Evolutionary conservation across 768 basidiomycete genomes (phyloP), one percentile per base, ranked within the genome.

Genomic region (Auriscalpium vulgare): DNA sequence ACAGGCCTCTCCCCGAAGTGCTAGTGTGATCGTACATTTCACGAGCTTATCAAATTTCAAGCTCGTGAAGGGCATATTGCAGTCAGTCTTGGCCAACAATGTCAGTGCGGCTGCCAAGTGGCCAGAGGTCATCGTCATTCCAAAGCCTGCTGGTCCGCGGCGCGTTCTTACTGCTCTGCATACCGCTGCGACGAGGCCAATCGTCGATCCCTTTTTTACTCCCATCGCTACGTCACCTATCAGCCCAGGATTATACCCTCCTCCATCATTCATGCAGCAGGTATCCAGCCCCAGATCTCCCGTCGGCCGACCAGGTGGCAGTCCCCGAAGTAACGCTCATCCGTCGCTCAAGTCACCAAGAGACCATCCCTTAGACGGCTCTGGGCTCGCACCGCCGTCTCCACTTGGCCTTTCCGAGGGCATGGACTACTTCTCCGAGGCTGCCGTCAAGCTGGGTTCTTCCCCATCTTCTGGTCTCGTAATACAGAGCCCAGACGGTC

Each of bases 61-160:
- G 68, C 64, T 79, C 37, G 85, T 95, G 51, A 91, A 90, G 66
- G 94, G 97, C 62, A 76, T 86, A 10, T 77, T 98, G 17, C 87
- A 94, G 61, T 82, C 81, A 16, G 74, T 85, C 17, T 73, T 87
- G 59, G 68, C 68, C 40, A 75, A 77, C 1, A 79, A 79, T 52
- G 63, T 71, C 19, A 69, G 73, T 37, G 71, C 78, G 10, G 57
- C 74, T 64, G 66, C 73, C 21, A 74, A 77, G 14, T 68, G 88
- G 10, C 87, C 97, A 1, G 97, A 99, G 63, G 83, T 99, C 34
- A 90, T 98, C 80, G 91, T 99, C 62, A 87, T 98, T 40, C 95
- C 95, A 19, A 99, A 98, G 71, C 95, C 95, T 10, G 95, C 90
- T 16, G 95, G 97, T 5, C 97, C 97, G 8, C 83, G 95, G 40